These are phyloP conservation scores for Cerrena zonata DNA, from an alignment of 1,284 basidiomycete species.

Conservation along the genomic window DNA sequence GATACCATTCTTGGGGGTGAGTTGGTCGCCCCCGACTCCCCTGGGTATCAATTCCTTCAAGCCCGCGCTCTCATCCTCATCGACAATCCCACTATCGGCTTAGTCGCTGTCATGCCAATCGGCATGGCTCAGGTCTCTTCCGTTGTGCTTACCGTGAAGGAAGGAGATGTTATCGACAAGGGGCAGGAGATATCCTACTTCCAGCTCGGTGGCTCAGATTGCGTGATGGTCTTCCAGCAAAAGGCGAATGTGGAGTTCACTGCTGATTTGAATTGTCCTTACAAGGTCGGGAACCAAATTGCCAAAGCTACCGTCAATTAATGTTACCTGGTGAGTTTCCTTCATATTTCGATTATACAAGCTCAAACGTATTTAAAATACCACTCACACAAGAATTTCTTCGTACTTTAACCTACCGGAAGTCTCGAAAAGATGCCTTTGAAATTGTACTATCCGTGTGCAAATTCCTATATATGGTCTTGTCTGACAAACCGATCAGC, in stretches of 20 bases:
- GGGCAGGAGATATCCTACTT: constrained; percentile 47
- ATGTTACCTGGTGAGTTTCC: no score
- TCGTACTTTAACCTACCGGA: no score
- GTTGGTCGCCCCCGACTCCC: constrained; percentile 16
- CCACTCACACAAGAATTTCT: no score
- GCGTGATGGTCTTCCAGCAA: constrained; percentile 35
- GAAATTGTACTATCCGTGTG: no score
- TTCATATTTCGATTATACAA: no score
- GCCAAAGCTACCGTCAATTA: no score
- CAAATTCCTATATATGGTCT: no score
- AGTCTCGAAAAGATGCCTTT: no score
- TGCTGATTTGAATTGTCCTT: constrained; percentile 10
- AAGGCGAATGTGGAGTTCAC: constrained; percentile 13
- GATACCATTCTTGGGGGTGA: constrained; percentile 4
- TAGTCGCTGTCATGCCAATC: constrained; percentile 36
- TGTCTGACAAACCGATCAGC: no score
- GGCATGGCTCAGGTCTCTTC: constrained; percentile 44
- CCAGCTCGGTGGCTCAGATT: constrained; percentile 48
- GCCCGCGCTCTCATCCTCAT: constrained; percentile 37
- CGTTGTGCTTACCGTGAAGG: constrained; percentile 29
- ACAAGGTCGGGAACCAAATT: constrained; percentile 11
- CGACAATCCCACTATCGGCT: constrained; percentile 34
- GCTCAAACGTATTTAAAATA: no score
- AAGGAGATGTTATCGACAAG: constrained; percentile 31
- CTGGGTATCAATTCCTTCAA: constrained; percentile 25